A percentile compares a stretch with the other conserved stretches of the same genome.
Conservation (phyloP, 495 filamentous ascomycete species). For the Jackrogersella multiformis region DNA sequence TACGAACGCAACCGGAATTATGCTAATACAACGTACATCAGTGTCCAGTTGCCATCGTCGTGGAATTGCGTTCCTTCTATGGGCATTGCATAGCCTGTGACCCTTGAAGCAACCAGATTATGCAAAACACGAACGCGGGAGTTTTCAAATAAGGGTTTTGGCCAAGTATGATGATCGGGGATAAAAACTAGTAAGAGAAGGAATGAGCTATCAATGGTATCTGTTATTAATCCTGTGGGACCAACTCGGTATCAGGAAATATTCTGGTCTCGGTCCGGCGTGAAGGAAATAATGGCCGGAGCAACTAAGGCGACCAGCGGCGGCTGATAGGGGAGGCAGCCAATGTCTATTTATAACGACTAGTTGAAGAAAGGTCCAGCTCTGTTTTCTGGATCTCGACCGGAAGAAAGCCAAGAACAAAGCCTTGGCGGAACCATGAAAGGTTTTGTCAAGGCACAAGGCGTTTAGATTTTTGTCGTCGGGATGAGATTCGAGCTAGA, state of each 20-base stretch:
- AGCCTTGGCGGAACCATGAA: background rate
- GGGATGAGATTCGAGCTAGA: background rate
- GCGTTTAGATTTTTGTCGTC: conserved; percentile 1
- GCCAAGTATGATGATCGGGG: background rate
- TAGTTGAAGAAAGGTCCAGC: background rate
- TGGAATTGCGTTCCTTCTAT: background rate
- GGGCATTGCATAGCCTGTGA: background rate
- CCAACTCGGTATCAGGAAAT: background rate
- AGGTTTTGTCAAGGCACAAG: conserved; percentile 12
- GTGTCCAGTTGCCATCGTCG: conserved; percentile 39
- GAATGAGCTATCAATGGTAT: background rate
- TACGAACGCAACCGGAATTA: conserved; percentile 27
- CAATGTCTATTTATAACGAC: background rate
- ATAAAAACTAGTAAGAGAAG: background rate
- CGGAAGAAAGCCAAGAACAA: background rate
- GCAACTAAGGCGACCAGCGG: background rate
- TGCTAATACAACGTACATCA: conserved; percentile 33
- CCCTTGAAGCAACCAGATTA: too few relatives aligned
- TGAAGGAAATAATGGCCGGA: background rate
- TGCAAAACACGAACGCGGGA: too few relatives aligned
- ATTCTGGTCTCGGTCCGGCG: background rate
- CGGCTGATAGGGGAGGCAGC: background rate
- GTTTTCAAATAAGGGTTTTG: too few relatives aligned
- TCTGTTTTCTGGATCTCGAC: background rate
- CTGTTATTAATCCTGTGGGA: background rate